Conservation (phyloP, 169 alveolate genomes). For the Babesia caballi region DNA sequence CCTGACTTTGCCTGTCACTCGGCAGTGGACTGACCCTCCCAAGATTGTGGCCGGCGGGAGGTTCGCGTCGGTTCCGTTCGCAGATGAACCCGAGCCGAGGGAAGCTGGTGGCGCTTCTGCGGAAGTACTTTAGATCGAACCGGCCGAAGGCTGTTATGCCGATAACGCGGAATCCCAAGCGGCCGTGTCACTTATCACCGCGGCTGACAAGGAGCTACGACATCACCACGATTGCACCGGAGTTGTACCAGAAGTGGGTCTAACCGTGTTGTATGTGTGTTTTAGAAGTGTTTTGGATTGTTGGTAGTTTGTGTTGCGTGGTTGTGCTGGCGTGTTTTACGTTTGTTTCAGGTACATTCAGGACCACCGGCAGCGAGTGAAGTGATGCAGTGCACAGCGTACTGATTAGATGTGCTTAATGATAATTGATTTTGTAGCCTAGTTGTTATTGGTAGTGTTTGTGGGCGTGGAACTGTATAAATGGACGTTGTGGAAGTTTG, state of each 20-base stretch:
- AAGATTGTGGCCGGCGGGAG: background rate
- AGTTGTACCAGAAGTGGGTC: conserved; percentile 1
- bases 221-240: conserved; percentile 28
- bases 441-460: too few species aligned
- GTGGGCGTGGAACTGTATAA: too few species aligned
- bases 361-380: conserved; percentile 1
- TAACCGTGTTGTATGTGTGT: background rate
- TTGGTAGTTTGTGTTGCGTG: background rate
- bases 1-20: too few species aligned
- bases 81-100: conserved; percentile 64
- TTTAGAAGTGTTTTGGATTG: background rate
- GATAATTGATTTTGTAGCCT: too few species aligned
- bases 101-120: conserved; percentile 44
- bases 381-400: background rate
- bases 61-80: background rate
- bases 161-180: conserved; percentile 41
- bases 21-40: too few species aligned
- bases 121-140: conserved; percentile 54
- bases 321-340: background rate
- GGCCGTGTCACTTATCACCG: conserved; percentile 56
- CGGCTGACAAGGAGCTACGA: conserved; percentile 42
- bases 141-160: conserved; percentile 43
- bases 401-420: too few species aligned
- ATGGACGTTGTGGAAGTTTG: too few species aligned
- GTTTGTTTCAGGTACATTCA: conserved; percentile 21